Percentiles rank a stretch among this genome's conserved stretches.
phyloP scores from a whole-genome alignment of 106 monocot species.

The Platanthera zijinensis region DNA sequence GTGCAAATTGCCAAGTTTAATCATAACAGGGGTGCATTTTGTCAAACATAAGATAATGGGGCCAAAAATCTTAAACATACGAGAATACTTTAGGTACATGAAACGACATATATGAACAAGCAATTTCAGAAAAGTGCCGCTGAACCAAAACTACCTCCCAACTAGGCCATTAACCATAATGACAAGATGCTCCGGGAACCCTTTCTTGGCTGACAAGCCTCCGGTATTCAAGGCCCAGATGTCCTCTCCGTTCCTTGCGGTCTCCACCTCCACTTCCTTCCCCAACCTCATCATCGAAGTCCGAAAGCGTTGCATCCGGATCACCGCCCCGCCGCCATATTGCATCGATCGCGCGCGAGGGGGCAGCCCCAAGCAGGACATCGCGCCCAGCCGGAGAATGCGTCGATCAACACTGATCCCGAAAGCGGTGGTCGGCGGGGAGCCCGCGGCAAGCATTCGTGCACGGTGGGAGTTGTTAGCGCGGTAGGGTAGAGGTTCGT shows the following conservation, averaged over 20 bases:
- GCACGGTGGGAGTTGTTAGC: neutral
- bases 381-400: conserved; percentile 11
- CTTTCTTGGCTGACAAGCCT: conserved; percentile 1
- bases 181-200: conserved; percentile 58
- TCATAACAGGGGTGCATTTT: no score
- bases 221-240: conserved; percentile 30
- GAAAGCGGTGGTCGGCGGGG: conserved; percentile 6
- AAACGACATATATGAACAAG: neutral
- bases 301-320: conserved; percentile 14
- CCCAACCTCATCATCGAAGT: conserved; percentile 2
- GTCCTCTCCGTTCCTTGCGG: conserved; percentile 33
- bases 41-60: no score
- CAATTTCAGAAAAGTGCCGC: neutral
- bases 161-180: conserved; percentile 68
- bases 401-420: neutral
- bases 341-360: conserved; percentile 13
- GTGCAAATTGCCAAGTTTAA: no score
- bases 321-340: neutral
- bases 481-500: neutral
- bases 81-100: neutral
- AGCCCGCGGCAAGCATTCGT: conserved; percentile 27
- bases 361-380: conserved; percentile 23
- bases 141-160: conserved; percentile 37
- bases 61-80: neutral
- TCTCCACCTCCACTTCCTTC: conserved; percentile 24